Conservation (phyloP, 257 asterid species). For the Cordia subcordata region DNA sequence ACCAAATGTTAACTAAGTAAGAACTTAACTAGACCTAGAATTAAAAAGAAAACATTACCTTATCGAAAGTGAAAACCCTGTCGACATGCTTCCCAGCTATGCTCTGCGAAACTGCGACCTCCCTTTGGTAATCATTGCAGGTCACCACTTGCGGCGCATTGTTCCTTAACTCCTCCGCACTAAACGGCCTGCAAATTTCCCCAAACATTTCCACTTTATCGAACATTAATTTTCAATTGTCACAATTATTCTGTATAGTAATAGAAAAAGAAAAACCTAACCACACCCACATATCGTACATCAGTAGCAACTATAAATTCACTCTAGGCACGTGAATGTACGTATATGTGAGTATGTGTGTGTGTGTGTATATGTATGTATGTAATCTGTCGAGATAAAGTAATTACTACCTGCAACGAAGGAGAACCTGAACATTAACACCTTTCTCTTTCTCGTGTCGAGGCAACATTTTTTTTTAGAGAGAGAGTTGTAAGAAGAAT, state of each 20-base stretch:
- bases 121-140: conserved; percentile 75
- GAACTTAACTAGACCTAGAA: too few species aligned
- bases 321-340: neutral
- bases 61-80: conserved; percentile 78
- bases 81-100: conserved; percentile 90
- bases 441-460: neutral
- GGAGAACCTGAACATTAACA: neutral
- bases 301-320: neutral
- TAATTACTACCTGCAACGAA: neutral
- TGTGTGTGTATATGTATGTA: too few species aligned
- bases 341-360: too few species aligned
- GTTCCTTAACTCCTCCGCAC: conserved; percentile 75
- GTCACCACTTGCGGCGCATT: conserved; percentile 91
- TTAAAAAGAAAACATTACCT: conserved; percentile 38
- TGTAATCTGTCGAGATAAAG: neutral
- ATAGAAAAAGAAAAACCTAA: too few species aligned
- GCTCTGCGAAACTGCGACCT: conserved; percentile 75
- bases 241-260: neutral
- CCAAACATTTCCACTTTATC: neutral
- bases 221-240: neutral
- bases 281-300: neutral
- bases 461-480: neutral
- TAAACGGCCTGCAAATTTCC: conserved; percentile 60
- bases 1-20: neutral
- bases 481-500: neutral